Base-by-base conservation (phyloP, 2,329 filamentous ascomycete species). In the Ascosphaera apis region DNA sequence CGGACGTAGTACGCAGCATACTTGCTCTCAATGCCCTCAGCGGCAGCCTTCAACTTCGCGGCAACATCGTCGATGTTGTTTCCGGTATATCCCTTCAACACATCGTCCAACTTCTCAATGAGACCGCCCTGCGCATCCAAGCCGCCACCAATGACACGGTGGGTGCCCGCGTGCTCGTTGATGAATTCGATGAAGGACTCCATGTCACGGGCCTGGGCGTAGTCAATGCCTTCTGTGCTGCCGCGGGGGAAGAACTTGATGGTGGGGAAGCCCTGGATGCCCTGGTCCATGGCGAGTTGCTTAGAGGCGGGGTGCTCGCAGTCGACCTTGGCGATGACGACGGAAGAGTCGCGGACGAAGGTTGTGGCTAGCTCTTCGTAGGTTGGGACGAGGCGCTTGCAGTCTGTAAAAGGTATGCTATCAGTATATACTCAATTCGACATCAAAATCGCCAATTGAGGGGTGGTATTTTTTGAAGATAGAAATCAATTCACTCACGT, bases 241-340 rank as follows among this genome's bases (percentile, higher is more conserved):
- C 83, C 84, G 55, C 77, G 78, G 46, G 82, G 70, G 69, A 93
- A 98, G 70, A 76, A 98, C 64, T 92, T 92, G 65, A 98, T 92
- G 42, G 88, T 98, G 35, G 88, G 88, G 67, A 91, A 98, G 25
- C 77, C 81, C 37, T 67, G 68, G 45, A 98, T 71, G 41, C 74
- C 81, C 52, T 88, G 75, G 36, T 75, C 72, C 51, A 71, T 58
- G 36, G 83, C 76, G 35, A 75, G 72, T 32, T 69, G 68, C 61
- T 92, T 93, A 56, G 76, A 72, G 57, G 81, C 81, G 47, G 80
- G 73, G 19, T 77, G 72, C 60, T 98, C 86, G 51, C 82, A 84
- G 53, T 98, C 86, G 42, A 98, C 77, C 65, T 98, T 95, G 56
- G 83, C 88, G 50, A 98, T 73, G 32, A 92, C 53, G 43, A 98